Conservation (phyloP, 805 yeast species). For the Starmerella lactis-condensi region DNA sequence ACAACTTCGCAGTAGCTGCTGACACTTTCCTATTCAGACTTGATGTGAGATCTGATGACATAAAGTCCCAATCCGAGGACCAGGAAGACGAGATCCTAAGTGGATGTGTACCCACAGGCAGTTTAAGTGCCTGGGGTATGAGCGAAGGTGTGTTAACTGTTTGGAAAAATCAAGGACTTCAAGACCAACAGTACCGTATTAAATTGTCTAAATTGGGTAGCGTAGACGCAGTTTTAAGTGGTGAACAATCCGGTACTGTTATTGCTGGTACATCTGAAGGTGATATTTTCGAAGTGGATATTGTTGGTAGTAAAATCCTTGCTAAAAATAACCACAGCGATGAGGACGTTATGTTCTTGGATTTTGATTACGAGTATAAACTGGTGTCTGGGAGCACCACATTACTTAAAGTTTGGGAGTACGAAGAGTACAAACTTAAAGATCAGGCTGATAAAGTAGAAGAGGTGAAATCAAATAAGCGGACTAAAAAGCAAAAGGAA, state of each 20-base stretch:
- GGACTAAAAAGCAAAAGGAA: constrained; percentile 3
- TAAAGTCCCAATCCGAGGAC: constrained; percentile 49
- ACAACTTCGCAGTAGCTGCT: constrained; percentile 65
- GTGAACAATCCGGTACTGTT: constrained; percentile 24
- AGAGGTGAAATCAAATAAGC: constrained; percentile 6
- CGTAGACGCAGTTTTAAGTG: constrained; percentile 46
- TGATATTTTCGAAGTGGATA: constrained; percentile 45
- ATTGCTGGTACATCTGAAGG: constrained; percentile 57
- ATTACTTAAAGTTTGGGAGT: constrained; percentile 55
- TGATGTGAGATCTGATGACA: constrained; percentile 55
- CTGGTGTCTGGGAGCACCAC: constrained; percentile 74
- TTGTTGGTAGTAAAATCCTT: constrained; percentile 40
- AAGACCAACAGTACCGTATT: constrained; percentile 64
- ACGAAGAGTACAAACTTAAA: constrained; percentile 9
- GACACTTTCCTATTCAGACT: constrained; percentile 63
- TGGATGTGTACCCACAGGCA: constrained; percentile 46
- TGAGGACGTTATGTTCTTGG: constrained; percentile 39
- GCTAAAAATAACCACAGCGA: constrained; percentile 48
- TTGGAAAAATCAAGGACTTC: constrained; percentile 49
- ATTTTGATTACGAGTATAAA: constrained; percentile 64
- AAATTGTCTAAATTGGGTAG: constrained; percentile 46
- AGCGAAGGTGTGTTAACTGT: constrained; percentile 76
- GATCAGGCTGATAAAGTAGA: constrained; percentile 1
- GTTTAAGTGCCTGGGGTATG: constrained; percentile 62
- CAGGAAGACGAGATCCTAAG: constrained; percentile 86